Evolutionary conservation across 495 filamentous ascomycete genomes (phyloP).

Genomic region (Aspergillus wentii): DNA sequence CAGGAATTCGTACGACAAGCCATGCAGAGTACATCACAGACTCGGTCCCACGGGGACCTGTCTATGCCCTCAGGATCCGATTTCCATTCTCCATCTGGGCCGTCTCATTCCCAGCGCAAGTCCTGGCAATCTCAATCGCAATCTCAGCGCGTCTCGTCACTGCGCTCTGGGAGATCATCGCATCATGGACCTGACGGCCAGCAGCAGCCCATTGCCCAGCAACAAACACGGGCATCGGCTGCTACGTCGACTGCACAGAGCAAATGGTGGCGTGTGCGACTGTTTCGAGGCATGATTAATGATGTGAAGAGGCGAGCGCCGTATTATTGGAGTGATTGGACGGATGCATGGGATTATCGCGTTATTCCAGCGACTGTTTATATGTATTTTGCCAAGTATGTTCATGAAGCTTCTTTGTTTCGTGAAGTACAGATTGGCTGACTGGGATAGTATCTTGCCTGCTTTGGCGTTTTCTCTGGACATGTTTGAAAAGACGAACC

Average conservation of each 20-base stretch:
- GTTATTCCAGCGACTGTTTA: constrained; percentile 77
- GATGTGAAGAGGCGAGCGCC: constrained; percentile 69
- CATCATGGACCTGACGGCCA: constrained; percentile 5
- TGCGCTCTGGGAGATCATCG: constrained; percentile 15
- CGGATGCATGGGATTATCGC: constrained; percentile 80
- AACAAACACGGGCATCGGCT: constrained; percentile 5
- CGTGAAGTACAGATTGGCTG: neutral
- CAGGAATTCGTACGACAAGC: neutral
- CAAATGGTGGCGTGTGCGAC: constrained; percentile 59
- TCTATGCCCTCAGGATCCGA: constrained; percentile 18
- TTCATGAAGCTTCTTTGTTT: neutral
- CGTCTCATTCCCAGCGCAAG: constrained; percentile 21
- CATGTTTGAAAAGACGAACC: constrained; percentile 77
- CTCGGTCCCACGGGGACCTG: constrained; percentile 16
- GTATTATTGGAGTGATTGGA: constrained; percentile 75
- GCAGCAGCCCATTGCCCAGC: constrained; percentile 6
- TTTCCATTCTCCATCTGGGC: constrained; percentile 21
- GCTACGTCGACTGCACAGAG: constrained; percentile 10
- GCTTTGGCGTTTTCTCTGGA: constrained; percentile 81
- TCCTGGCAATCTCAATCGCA: constrained; percentile 25
- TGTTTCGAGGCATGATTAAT: constrained; percentile 62
- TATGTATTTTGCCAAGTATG: constrained; percentile 89
- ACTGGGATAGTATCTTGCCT: constrained; percentile 60
- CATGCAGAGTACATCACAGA: neutral
- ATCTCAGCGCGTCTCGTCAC: constrained; percentile 15